A percentile compares a stretch with the other conserved stretches of the same genome.
phyloP scores from a whole-genome alignment of 73 alveolate genomes.

The Paramecium bursaria region DNA sequence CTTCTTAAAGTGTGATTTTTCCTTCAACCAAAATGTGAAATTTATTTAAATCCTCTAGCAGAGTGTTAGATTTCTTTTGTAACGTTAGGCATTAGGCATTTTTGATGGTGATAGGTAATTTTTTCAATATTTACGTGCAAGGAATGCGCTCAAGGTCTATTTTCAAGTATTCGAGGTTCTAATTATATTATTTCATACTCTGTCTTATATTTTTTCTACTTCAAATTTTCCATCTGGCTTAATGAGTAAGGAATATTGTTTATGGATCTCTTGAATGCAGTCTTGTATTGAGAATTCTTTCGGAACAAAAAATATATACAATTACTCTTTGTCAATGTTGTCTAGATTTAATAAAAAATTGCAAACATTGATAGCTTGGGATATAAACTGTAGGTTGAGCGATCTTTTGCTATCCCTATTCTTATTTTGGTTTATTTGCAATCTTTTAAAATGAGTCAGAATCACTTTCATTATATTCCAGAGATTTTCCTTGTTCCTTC shows the following conservation, averaged over 20 bases:
- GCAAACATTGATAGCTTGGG: slow-evolving; percentile 28
- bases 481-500: slow-evolving; percentile 15
- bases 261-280: slow-evolving; percentile 6
- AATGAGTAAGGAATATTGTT: not conserved
- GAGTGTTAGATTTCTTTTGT: slow-evolving; percentile 23
- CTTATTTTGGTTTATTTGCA: slow-evolving; percentile 7
- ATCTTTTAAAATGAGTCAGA: not conserved
- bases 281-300: slow-evolving; percentile 35
- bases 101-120: not conserved
- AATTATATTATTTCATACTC: too few species aligned
- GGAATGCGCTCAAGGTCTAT: slow-evolving; percentile 28
- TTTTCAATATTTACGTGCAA: slow-evolving; percentile 4
- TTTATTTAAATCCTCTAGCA: not conserved
- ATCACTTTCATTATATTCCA: not conserved
- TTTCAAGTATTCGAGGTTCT: slow-evolving; percentile 24
- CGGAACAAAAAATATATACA: slow-evolving; percentile 22
- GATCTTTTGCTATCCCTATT: not conserved
- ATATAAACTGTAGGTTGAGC: too few species aligned
- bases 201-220: slow-evolving; percentile 28
- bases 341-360: slow-evolving; percentile 3
- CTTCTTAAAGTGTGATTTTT: slow-evolving; percentile 1
- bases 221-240: slow-evolving; percentile 15
- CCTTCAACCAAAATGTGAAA: not conserved
- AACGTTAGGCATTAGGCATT: not conserved
- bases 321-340: slow-evolving; percentile 2